phyloP scores from a whole-genome alignment of 495 filamentous ascomycete species.

The Aspergillus diversus region DNA sequence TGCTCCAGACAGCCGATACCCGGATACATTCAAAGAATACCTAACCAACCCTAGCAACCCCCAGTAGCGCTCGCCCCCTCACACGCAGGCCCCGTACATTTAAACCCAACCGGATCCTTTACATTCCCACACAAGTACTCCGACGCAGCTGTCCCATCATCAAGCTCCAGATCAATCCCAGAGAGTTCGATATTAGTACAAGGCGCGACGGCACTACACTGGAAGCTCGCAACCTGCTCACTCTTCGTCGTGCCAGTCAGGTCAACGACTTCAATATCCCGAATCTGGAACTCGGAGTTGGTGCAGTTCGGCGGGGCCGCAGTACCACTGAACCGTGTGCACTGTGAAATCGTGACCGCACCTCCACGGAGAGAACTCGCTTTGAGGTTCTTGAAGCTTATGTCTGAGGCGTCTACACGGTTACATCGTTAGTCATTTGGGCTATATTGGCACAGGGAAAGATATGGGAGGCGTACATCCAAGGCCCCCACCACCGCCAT shows the following conservation, averaged over 20 bases:
- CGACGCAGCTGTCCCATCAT: conserved; percentile 22
- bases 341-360: conserved; percentile 43
- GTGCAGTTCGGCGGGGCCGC: conserved; percentile 41
- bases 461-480: conserved; percentile 40
- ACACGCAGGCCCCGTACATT: conserved; percentile 40
- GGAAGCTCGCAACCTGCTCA: conserved; percentile 33
- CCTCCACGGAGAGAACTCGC: conserved; percentile 31
- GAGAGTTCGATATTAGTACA: conserved; percentile 35
- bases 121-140: conserved; percentile 44
- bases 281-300: conserved; percentile 41
- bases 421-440: not conserved
- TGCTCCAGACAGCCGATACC: too few species aligned
- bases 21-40: too few species aligned
- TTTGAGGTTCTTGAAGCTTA: conserved; percentile 31
- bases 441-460: too few species aligned
- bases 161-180: conserved; percentile 28
- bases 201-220: conserved; percentile 42
- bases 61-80: conserved; percentile 36
- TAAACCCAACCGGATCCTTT: conserved; percentile 31
- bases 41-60: conserved; percentile 27
- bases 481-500: conserved; percentile 52
- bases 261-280: conserved; percentile 28
- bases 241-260: conserved; percentile 32
- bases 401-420: conserved; percentile 27
- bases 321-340: conserved; percentile 40